phyloP scores from a whole-genome alignment of 495 filamentous ascomycete genomes.

The Aeminium ludgeri region DNA sequence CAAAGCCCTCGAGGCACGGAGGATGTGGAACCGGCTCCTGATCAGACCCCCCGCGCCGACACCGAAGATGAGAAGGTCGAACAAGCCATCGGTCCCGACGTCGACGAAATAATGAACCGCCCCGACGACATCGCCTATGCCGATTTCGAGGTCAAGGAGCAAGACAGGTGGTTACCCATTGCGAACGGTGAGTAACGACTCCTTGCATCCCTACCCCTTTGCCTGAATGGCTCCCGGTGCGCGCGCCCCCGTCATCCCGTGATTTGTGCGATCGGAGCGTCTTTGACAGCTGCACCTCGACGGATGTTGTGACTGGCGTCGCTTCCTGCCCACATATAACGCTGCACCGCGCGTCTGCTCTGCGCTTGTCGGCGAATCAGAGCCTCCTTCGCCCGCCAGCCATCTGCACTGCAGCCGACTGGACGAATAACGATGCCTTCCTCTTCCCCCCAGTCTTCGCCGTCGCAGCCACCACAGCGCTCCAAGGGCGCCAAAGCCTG shows the following conservation, averaged over 20 bases:
- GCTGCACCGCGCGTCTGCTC: slow-evolving; percentile 26
- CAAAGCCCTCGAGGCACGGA: slow-evolving; percentile 49
- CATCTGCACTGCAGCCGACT: slow-evolving; percentile 11
- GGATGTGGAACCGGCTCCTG: slow-evolving; percentile 66
- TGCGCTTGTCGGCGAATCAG: slow-evolving; percentile 23
- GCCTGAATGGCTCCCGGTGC: slow-evolving; percentile 35
- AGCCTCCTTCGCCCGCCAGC: slow-evolving; percentile 14
- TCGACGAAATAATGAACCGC: slow-evolving; percentile 38
- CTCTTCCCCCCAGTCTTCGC: slow-evolving; percentile 29
- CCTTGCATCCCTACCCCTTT: slow-evolving; percentile 27
- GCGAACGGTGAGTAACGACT: slow-evolving; percentile 79
- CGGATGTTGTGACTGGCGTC: slow-evolving; percentile 30
- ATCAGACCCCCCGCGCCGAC: slow-evolving; percentile 33
- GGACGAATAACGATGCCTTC: slow-evolving; percentile 19
- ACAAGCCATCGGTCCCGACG: slow-evolving; percentile 13
- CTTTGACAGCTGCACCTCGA: slow-evolving; percentile 24
- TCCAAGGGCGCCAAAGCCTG: slow-evolving; percentile 11
- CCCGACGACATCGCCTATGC: slow-evolving; percentile 53
- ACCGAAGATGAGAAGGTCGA: slow-evolving; percentile 71
- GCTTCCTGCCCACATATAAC: slow-evolving; percentile 22
- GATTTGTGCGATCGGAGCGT: slow-evolving; percentile 18
- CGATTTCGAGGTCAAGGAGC: slow-evolving; percentile 99
- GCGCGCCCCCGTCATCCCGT: slow-evolving; percentile 7
- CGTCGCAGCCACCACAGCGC: slow-evolving; percentile 16
- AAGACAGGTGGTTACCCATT: slow-evolving; percentile 99